phyloP scores from a whole-genome alignment of 352 stramenopile genomes.

The Pythium rhizo-oryzae region DNA sequence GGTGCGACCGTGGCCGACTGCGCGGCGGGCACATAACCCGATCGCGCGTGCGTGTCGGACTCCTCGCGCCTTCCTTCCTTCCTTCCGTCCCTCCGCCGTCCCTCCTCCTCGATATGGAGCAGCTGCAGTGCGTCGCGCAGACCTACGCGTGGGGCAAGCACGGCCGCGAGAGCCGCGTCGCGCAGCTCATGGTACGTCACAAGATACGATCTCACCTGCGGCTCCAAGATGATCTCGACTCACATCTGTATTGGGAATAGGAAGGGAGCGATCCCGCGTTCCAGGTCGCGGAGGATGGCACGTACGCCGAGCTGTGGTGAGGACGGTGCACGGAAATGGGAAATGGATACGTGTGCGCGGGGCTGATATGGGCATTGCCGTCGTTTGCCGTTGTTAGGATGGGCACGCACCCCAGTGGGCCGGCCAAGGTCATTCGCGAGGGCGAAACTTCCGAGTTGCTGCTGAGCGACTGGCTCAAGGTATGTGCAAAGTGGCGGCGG shows the following conservation, averaged over 20 bases:
- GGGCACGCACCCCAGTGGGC: constrained; percentile 94
- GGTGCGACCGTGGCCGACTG: not conserved
- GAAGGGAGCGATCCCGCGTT: constrained; percentile 53
- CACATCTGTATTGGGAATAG: constrained; percentile 17
- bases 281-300: constrained; percentile 39
- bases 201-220: not conserved
- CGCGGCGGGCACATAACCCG: not conserved
- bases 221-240: not conserved
- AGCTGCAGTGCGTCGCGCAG: constrained; percentile 86
- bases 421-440: constrained; percentile 70
- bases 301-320: constrained; percentile 92
- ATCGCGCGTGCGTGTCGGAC: not conserved
- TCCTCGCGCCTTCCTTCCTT: not conserved
- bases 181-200: constrained; percentile 78
- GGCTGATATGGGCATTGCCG: not conserved
- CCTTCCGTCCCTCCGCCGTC: not conserved
- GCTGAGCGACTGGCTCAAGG: constrained; percentile 75
- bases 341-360: not conserved
- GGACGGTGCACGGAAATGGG: not conserved
- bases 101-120: constrained; percentile 59
- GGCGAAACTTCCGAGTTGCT: constrained; percentile 51
- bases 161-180: constrained; percentile 81
- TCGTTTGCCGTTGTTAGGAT: constrained; percentile 60
- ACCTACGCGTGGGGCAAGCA: constrained; percentile 92
- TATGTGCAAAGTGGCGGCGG: constrained; percentile 13